These are phyloP conservation scores for Cynanchum wilfordii DNA, from an alignment of 257 asterid genomes.

Conservation along the genomic window DNA sequence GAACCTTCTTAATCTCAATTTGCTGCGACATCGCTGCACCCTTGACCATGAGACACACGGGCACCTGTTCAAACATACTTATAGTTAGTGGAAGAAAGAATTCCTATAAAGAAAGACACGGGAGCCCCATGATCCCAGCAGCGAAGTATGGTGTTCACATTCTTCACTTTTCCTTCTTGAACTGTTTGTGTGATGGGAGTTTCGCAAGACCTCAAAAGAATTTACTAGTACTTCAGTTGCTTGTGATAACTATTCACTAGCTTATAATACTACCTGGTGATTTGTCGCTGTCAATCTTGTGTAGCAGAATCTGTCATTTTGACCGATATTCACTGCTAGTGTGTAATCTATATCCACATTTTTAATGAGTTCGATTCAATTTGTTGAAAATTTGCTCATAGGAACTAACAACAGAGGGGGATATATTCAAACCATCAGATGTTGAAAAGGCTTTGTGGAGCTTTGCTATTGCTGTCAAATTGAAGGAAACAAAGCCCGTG, in stretches of 20 bases:
- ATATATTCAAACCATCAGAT: constrained; percentile 60
- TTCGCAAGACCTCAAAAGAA: not conserved
- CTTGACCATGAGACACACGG: not conserved
- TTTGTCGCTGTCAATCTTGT: not conserved
- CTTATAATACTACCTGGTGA: not conserved
- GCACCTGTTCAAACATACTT: too few species aligned
- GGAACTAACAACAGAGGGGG: constrained; percentile 52
- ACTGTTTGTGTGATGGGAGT: not conserved
- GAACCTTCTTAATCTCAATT: not conserved
- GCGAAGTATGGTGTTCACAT: not conserved
- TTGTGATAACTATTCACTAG: not conserved
- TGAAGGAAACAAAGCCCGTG: constrained; percentile 19
- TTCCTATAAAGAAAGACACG: too few species aligned
- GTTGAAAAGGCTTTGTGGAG: constrained; percentile 92
- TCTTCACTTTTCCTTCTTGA: not conserved
- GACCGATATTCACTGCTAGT: not conserved
- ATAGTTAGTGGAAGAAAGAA: too few species aligned
- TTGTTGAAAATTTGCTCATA: constrained; percentile 16
- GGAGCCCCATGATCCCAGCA: too few species aligned
- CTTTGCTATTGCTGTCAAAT: constrained; percentile 34
- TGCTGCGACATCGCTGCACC: not conserved
- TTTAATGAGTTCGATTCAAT: not conserved
- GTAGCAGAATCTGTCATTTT: not conserved
- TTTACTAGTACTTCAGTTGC: not conserved
- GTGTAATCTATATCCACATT: not conserved